Evolutionary conservation across 2,329 filamentous ascomycete species (phyloP).

Genomic region (Huntiella omanensis): DNA sequence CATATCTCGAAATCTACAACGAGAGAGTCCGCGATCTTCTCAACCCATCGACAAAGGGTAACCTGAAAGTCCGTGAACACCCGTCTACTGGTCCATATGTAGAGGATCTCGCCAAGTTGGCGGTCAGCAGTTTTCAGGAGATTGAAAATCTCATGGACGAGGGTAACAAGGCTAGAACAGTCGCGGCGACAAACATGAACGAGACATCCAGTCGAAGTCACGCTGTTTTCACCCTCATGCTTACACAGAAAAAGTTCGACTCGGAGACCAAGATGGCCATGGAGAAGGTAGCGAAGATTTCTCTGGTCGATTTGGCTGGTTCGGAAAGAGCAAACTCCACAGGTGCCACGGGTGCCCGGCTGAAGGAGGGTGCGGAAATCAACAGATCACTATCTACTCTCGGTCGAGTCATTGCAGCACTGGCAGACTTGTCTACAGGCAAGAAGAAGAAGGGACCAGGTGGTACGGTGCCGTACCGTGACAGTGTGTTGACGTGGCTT

Average conservation of each 20-base stretch:
- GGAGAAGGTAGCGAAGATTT: constrained; percentile 96
- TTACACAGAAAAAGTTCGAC: constrained; percentile 87
- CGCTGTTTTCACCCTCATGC: constrained; percentile 88
- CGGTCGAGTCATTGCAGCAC: constrained; percentile 87
- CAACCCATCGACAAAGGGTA: constrained; percentile 88
- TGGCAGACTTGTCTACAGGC: constrained; percentile 74
- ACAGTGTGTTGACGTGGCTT: constrained; percentile 90
- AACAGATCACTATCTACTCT: constrained; percentile 92
- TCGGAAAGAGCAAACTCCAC: constrained; percentile 96
- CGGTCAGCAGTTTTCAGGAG: constrained; percentile 81
- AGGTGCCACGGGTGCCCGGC: constrained; percentile 78
- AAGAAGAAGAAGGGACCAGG: constrained; percentile 64
- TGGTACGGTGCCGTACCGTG: constrained; percentile 79
- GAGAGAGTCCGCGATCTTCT: constrained; percentile 89
- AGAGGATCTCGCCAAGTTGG: constrained; percentile 88
- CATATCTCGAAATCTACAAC: constrained; percentile 98
- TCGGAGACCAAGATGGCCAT: constrained; percentile 88
- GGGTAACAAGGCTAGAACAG: constrained; percentile 94
- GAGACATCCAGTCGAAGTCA: constrained; percentile 97
- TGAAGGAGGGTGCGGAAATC: constrained; percentile 97
- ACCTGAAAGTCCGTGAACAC: constrained; percentile 92
- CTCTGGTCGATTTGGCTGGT: constrained; percentile 89
- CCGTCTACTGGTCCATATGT: constrained; percentile 95
- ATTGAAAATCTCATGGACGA: constrained; percentile 98
- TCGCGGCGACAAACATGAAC: constrained; percentile 99